Percentiles rank a stretch among this genome's conserved stretches.
Conservation (phyloP, 2,329 filamentous ascomycete species). For the Epichloe brachyelytri region DNA sequence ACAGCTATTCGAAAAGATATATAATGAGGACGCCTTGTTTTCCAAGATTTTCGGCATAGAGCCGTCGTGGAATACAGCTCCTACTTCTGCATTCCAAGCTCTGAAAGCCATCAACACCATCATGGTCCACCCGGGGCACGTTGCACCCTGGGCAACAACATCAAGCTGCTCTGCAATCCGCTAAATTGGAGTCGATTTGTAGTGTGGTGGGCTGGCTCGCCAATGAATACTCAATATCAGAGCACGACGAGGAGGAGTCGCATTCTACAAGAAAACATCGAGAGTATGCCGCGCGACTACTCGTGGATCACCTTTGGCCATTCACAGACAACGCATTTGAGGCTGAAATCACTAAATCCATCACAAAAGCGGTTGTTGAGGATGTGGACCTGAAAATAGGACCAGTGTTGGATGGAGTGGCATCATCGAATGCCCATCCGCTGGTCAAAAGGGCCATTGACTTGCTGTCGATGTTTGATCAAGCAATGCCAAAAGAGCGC, state of each 20-base stretch:
- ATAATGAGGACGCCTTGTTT: conserved; percentile 41
- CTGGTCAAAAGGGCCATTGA: conserved; percentile 45
- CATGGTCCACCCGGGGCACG: conserved; percentile 40
- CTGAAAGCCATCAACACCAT: conserved; percentile 37
- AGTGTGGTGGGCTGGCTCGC: conserved; percentile 44
- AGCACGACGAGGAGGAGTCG: conserved; percentile 45
- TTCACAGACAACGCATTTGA: conserved; percentile 43
- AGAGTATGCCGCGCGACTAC: conserved; percentile 41
- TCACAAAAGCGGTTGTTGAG: conserved; percentile 34
- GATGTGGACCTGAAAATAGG: conserved; percentile 38
- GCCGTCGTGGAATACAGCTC: conserved; percentile 35
- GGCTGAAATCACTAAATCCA: conserved; percentile 40
- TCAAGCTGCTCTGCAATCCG: conserved; percentile 37
- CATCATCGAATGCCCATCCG: conserved; percentile 45
- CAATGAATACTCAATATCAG: conserved; percentile 42
- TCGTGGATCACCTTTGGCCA: conserved; percentile 45
- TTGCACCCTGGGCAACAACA: conserved; percentile 37
- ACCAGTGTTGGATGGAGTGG: conserved; percentile 32
- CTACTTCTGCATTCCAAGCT: conserved; percentile 36
- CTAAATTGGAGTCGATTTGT: conserved; percentile 37
- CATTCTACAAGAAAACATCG: conserved; percentile 39
- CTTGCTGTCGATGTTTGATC: conserved; percentile 48
- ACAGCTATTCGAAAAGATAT: conserved; percentile 45
- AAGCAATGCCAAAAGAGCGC: conserved; percentile 50
- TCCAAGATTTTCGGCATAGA: conserved; percentile 43